phyloP scores from a whole-genome alignment of 2,329 filamentous ascomycete species.

The Beauveria asiatica region DNA sequence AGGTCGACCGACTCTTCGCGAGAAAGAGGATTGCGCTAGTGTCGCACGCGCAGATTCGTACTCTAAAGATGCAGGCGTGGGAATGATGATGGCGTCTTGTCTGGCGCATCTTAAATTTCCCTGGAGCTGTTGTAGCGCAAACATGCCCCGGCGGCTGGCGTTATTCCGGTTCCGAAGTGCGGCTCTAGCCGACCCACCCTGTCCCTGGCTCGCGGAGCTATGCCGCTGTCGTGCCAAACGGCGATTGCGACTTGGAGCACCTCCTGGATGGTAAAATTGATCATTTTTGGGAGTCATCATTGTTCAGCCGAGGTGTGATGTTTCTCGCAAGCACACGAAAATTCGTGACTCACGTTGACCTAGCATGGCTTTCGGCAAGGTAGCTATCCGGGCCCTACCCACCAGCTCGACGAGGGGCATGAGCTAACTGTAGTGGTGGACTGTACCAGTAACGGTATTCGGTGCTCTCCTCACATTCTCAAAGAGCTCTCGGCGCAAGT shows the following conservation, averaged over 20 bases:
- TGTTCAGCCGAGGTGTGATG: no score
- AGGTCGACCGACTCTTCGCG: no score
- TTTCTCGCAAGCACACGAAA: background rate
- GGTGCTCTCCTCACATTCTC: background rate
- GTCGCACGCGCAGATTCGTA: background rate
- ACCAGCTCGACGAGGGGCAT: constrained; percentile 1
- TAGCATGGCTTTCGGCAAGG: constrained; percentile 6
- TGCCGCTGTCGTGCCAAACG: background rate
- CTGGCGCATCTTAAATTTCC: constrained; percentile 7
- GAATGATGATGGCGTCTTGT: background rate
- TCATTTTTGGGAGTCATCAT: background rate
- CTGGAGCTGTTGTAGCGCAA: background rate
- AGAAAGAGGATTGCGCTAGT: no score
- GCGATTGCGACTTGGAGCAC: background rate
- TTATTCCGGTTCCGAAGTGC: constrained; percentile 26
- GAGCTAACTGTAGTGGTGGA: background rate
- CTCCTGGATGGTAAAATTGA: background rate
- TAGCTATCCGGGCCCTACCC: background rate
- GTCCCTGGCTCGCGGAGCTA: background rate
- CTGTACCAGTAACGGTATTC: background rate
- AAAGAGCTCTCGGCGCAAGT: constrained; percentile 1
- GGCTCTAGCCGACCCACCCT: background rate
- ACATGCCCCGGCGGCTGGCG: constrained; percentile 14
- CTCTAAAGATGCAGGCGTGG: background rate
- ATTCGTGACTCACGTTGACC: background rate